phyloP scores from a whole-genome alignment of 352 stramenopile genomes.

The Pythium pyrilobum region DNA sequence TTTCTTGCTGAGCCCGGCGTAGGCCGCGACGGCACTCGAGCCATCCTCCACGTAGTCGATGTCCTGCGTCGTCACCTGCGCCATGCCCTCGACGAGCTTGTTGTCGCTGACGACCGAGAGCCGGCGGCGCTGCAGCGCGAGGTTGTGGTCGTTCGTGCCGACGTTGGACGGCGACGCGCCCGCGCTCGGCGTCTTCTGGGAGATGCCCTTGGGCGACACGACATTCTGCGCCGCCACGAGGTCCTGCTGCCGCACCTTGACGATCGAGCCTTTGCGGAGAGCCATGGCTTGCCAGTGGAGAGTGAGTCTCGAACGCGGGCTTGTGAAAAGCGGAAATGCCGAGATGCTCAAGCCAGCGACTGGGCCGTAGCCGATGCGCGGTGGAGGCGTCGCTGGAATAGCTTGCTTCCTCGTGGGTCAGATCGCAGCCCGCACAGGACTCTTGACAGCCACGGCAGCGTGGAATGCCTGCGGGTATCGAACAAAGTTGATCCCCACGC shows the following conservation, averaged over 20 bases:
- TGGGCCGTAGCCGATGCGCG: too few species aligned
- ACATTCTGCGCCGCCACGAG: slow-evolving; percentile 53
- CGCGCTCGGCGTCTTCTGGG: slow-evolving; percentile 49
- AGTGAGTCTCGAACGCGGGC: background rate
- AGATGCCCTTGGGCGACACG: slow-evolving; percentile 77
- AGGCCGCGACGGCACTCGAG: slow-evolving; percentile 51
- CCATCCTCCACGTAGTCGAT: slow-evolving; percentile 62
- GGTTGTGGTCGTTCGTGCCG: slow-evolving; percentile 42
- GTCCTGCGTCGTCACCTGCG: slow-evolving; percentile 51
- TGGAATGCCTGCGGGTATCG: too few species aligned
- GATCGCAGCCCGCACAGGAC: too few species aligned
- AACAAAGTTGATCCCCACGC: too few species aligned
- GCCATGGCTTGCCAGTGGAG: slow-evolving; percentile 35
- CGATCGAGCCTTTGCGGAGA: slow-evolving; percentile 43
- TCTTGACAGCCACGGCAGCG: too few species aligned
- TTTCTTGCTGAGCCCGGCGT: slow-evolving; percentile 77
- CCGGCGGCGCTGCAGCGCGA: slow-evolving; percentile 56
- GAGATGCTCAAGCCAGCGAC: too few species aligned
- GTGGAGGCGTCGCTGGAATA: too few species aligned
- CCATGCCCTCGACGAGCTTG: slow-evolving; percentile 77
- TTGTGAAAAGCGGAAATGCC: slow-evolving; percentile 1
- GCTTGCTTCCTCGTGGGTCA: too few species aligned
- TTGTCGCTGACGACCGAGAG: slow-evolving; percentile 78
- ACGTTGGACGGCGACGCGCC: slow-evolving; percentile 25
- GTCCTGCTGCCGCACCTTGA: slow-evolving; percentile 58